These are phyloP conservation scores for Juncus effusus DNA, from an alignment of 176 grass and related monocot genomes.

Conservation along the genomic window DNA sequence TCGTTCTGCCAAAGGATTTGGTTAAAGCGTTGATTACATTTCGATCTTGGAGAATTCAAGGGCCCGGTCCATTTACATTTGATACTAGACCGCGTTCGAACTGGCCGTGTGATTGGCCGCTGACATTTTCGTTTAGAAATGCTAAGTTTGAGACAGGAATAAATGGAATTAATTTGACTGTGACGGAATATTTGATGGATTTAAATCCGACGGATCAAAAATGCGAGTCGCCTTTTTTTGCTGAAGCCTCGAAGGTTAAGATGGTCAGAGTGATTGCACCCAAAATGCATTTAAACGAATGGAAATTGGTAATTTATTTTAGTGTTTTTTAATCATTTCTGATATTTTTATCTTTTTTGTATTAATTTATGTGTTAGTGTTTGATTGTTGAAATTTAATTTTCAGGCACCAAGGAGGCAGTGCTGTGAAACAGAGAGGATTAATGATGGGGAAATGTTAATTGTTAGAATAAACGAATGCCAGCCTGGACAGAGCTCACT, in stretches of 20 bases:
- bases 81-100: constrained; percentile 34
- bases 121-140: neutral
- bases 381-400: neutral
- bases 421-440: neutral
- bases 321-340: neutral
- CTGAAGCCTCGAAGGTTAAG: neutral
- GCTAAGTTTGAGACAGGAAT: neutral
- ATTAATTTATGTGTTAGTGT: too few relatives aligned
- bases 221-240: neutral
- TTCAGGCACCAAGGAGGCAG: constrained; percentile 1
- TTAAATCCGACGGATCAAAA: neutral
- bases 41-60: constrained; percentile 60
- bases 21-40: constrained; percentile 63
- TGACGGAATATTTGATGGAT: constrained; percentile 2
- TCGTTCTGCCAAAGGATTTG: constrained; percentile 40
- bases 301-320: neutral
- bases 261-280: neutral
- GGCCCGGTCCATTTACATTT: constrained; percentile 64
- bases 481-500: neutral
- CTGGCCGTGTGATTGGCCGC: neutral
- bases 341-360: neutral
- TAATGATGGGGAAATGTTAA: neutral
- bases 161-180: constrained; percentile 6
- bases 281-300: neutral
- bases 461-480: neutral